Percentiles rank a stretch among this genome's conserved stretches.
Conservation (phyloP, 352 stramenopile genomes). For the Peronospora farinosa region DNA sequence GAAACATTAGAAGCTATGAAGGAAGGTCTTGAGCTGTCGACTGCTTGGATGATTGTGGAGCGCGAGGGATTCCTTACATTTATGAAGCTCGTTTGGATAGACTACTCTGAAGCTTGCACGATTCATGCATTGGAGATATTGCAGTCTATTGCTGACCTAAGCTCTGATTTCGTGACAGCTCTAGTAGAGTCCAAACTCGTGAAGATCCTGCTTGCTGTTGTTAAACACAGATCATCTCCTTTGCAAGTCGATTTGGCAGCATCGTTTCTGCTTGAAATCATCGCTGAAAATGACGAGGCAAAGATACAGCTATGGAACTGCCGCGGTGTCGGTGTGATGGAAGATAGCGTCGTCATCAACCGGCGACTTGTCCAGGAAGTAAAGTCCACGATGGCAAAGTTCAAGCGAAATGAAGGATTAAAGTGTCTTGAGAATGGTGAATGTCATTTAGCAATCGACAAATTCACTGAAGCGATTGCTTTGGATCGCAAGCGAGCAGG, state of each 20-base stretch:
- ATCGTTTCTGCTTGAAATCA: constrained; percentile 43
- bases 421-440: constrained; percentile 86
- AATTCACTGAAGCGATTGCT: constrained; percentile 89
- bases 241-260: constrained; percentile 45
- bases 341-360: constrained; percentile 38
- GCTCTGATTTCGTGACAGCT: constrained; percentile 32
- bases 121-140: constrained; percentile 37
- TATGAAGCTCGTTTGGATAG: constrained; percentile 37
- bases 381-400: constrained; percentile 59
- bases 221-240: constrained; percentile 35
- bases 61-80: constrained; percentile 37
- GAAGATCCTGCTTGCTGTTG: constrained; percentile 38
- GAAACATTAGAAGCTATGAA: constrained; percentile 34
- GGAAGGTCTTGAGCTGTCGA: constrained; percentile 24
- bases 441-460: constrained; percentile 85
- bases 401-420: constrained; percentile 84
- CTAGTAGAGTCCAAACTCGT: constrained; percentile 43
- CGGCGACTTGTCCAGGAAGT: constrained; percentile 50
- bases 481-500: constrained; percentile 83
- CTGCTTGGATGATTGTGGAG: constrained; percentile 30
- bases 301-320: constrained; percentile 40
- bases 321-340: constrained; percentile 34
- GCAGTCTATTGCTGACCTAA: constrained; percentile 31
- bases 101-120: constrained; percentile 34
- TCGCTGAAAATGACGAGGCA: constrained; percentile 35